Evolutionary conservation across 2,329 filamentous ascomycete species (phyloP).

Genomic region (Sporothrix globosa): DNA sequence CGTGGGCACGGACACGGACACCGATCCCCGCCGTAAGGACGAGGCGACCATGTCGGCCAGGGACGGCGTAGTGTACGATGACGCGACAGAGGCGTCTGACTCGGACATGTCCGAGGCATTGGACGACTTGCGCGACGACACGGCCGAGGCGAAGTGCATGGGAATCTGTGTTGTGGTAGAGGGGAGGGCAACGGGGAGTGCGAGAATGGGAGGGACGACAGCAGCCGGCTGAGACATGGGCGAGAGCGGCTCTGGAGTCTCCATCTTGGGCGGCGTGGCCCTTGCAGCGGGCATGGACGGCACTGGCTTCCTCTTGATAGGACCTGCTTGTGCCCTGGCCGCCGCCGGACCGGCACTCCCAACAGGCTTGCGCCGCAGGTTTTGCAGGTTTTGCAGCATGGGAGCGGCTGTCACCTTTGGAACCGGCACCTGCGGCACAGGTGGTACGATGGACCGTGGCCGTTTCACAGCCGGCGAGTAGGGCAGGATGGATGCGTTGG

Average conservation of each 20-base stretch:
- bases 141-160: background rate
- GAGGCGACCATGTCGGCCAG: constrained; percentile 25
- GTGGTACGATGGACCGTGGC: constrained; percentile 26
- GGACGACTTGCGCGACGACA: constrained; percentile 19
- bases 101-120: constrained; percentile 17
- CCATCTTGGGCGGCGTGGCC: background rate
- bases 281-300: background rate
- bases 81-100: background rate
- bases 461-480: constrained; percentile 19
- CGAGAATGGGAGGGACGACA: background rate
- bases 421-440: constrained; percentile 18
- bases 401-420: background rate
- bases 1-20: background rate
- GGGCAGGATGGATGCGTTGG: background rate
- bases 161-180: background rate
- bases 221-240: background rate
- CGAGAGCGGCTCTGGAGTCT: background rate
- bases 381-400: background rate
- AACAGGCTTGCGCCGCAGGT: background rate
- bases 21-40: background rate
- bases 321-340: background rate
- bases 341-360: background rate
- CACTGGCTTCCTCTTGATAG: constrained; percentile 29
- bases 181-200: background rate
- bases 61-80: background rate